Conservation (phyloP, 2,329 filamentous ascomycete species). For the Thermochaetoides dissita region DNA sequence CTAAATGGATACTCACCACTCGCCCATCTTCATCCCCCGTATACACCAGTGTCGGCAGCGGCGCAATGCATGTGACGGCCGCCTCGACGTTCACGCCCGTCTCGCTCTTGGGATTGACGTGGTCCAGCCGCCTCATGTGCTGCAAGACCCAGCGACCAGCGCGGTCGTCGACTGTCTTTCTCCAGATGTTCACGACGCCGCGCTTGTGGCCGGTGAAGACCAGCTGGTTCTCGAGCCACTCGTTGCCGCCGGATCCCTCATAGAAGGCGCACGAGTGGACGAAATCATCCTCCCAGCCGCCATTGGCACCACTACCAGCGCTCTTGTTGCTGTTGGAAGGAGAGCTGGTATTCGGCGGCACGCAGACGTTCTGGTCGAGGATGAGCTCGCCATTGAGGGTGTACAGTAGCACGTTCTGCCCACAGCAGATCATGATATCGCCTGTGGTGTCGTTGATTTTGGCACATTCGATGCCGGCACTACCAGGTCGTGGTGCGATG, state of each 20-base stretch:
- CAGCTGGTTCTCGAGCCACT: conserved; percentile 78
- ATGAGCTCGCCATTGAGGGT: conserved; percentile 78
- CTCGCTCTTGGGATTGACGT: conserved; percentile 55
- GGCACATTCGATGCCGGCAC: conserved; percentile 48
- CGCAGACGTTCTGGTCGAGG: conserved; percentile 66
- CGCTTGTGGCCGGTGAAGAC: conserved; percentile 78
- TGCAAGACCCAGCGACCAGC: conserved; percentile 61
- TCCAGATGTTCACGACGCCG: conserved; percentile 72
- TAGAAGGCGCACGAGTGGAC: conserved; percentile 82
- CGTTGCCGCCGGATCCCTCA: conserved; percentile 65
- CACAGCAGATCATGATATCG: conserved; percentile 74
- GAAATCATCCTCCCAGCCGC: conserved; percentile 50
- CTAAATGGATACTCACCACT: conserved; percentile 49
- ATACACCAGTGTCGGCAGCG: conserved; percentile 73
- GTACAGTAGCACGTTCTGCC: conserved; percentile 61
- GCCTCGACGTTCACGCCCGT: conserved; percentile 44
- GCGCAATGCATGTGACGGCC: conserved; percentile 73
- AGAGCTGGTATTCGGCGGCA: background rate
- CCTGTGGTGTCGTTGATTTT: conserved; percentile 82
- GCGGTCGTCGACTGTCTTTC: conserved; percentile 33
- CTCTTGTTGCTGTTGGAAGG: background rate
- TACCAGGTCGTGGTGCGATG: conserved; percentile 25
- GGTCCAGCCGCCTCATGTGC: conserved; percentile 68
- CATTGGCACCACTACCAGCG: conserved; percentile 21
- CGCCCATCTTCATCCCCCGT: conserved; percentile 87